Base-by-base conservation (phyloP, 495 filamentous ascomycete genomes). In the Aspergillus bertholletiae region DNA sequence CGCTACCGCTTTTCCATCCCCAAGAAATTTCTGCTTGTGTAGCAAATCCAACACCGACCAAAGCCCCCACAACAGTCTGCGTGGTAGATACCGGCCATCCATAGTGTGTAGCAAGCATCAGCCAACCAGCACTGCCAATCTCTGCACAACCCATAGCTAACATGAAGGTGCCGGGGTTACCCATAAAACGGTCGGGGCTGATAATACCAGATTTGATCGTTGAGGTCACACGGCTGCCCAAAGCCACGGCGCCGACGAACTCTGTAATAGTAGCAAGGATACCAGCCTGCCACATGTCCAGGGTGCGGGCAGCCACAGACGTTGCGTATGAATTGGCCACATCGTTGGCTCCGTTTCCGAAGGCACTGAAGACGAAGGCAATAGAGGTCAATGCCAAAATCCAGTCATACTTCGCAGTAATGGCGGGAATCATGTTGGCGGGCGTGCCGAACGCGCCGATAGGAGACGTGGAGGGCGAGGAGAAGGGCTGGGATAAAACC, bases 161-260 rank as follows among this genome's bases (percentile, higher is more conserved):
- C 60, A 63, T 63, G 47, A 57, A 63, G 15, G 53, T 59, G 7
- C 56, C 60, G 1, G 60, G 60, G 15, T 81, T 70, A 0, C 73
- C 73, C 0, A 68, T 46, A 62, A 87, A 89, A 15, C 68, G 61
- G 0, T 73, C 51, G 52, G 77, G 76, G 44, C 61, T 62, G 65
- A 89, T 80, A 65, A 89, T 84, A 21, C 81, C 82, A 63, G 77
- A 83, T 49, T 82, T 80, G 73, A 89, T 88, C 26, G 87, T 89
- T 57, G 80, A 77, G 43, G 86, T 83, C 23, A 84, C 82, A 32
- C 83, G 81, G 23, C 77, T 69, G 28, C 86, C 84, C n/a, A 88
- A 77, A 34, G 78, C 78, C 27, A 89, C 69, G 17, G 84, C 79
- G 41, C 87, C 87, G 26, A 76, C 68, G 51, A 88, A 82, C 67